Percentiles rank a stretch among this genome's conserved stretches.
phyloP scores from a whole-genome alignment of 2,329 filamentous ascomycete genomes.

The Mariannaea sp. region DNA sequence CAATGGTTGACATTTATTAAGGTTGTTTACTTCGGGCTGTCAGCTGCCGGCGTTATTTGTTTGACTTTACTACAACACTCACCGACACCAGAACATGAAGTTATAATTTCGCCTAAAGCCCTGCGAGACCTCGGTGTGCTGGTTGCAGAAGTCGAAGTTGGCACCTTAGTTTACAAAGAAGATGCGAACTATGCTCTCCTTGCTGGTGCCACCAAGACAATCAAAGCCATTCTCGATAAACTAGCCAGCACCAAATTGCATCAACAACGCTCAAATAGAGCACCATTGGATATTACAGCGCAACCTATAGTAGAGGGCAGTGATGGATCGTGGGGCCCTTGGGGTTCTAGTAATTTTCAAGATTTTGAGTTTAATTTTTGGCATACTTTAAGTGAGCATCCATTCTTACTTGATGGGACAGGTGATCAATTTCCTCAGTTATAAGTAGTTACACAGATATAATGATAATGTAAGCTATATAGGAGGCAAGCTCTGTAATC shows the following conservation, averaged over 20 bases:
- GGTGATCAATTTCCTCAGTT: no score
- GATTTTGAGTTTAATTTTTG: constrained; percentile 13
- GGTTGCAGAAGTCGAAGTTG: constrained; percentile 15
- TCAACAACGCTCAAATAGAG: no score
- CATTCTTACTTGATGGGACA: constrained; percentile 6
- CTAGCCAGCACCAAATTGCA: no score
- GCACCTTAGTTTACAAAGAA: constrained; percentile 11
- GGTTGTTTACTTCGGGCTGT: constrained; percentile 20
- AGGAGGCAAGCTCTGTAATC: no score
- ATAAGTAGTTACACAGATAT: no score
- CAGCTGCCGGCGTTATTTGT: constrained; percentile 17
- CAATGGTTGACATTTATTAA: not conserved
- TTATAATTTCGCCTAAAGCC: not conserved
- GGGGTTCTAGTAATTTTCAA: not conserved
- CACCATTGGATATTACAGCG: no score
- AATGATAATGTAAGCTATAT: no score
- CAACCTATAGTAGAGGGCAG: not conserved
- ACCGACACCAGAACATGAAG: not conserved
- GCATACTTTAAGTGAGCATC: constrained; percentile 9
- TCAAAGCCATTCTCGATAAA: not conserved
- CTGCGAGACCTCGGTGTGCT: constrained; percentile 20
- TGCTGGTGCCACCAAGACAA: constrained; percentile 15
- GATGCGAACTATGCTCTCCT: constrained; percentile 21
- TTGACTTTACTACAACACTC: constrained; percentile 7
- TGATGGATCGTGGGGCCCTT: not conserved